A percentile compares a stretch with the other conserved stretches of the same genome.
These are phyloP conservation scores for Sporothrix pseudoabietina DNA, from an alignment of 2,329 filamentous ascomycete species.

Conservation along the genomic window DNA sequence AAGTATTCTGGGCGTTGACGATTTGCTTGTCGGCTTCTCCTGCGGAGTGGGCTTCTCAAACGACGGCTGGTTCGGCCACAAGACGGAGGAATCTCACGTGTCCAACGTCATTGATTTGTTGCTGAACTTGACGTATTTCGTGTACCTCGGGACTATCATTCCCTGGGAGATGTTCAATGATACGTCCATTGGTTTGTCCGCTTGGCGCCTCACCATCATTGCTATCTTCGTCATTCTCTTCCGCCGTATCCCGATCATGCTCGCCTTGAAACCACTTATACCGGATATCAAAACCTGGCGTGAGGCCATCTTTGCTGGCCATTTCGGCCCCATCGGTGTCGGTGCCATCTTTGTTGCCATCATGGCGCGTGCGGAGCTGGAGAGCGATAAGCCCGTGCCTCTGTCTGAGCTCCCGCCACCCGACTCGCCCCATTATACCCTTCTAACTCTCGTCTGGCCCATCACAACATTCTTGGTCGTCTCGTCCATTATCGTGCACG, in stretches of 20 bases:
- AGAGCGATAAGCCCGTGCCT: slow-evolving; percentile 74
- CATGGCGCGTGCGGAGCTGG: slow-evolving; percentile 86
- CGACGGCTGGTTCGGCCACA: slow-evolving; percentile 97
- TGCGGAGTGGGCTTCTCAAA: slow-evolving; percentile 99
- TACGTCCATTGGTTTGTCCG: slow-evolving; percentile 69
- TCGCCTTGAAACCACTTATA: slow-evolving; percentile 86
- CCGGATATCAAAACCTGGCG: slow-evolving; percentile 98
- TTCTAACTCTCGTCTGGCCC: slow-evolving; percentile 91
- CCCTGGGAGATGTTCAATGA: slow-evolving; percentile 92
- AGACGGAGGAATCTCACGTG: slow-evolving; percentile 97
- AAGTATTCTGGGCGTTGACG: slow-evolving; percentile 86
- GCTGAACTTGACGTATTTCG: slow-evolving; percentile 96
- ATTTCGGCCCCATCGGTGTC: slow-evolving; percentile 96
- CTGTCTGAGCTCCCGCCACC: slow-evolving; percentile 61
- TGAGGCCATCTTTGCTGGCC: slow-evolving; percentile 92
- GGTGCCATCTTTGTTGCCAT: slow-evolving; percentile 96
- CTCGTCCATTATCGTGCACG: slow-evolving; percentile 90
- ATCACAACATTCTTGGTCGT: slow-evolving; percentile 94
- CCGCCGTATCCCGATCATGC: slow-evolving; percentile 92
- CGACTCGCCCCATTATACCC: slow-evolving; percentile 60
- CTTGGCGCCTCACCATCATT: slow-evolving; percentile 91
- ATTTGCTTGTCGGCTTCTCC: slow-evolving; percentile 90
- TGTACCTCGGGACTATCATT: slow-evolving; percentile 95
- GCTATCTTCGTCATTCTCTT: slow-evolving; percentile 94
- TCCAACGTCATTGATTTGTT: slow-evolving; percentile 98